These are phyloP conservation scores for Heliamphora pulchella DNA, from an alignment of 179 eudicot species.

Conservation along the genomic window DNA sequence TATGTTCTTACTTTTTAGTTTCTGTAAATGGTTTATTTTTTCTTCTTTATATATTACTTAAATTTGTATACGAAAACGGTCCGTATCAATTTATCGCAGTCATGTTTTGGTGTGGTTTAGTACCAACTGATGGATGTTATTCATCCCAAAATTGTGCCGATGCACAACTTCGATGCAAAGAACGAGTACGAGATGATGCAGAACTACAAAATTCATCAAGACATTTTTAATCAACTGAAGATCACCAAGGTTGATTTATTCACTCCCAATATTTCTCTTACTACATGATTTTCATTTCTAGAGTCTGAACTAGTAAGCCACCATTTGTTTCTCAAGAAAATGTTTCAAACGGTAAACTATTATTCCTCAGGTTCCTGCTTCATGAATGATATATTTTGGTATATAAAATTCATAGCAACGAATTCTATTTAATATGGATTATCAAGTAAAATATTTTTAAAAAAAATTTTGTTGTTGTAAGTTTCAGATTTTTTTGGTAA, in stretches of 20 bases:
- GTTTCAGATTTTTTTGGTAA: too few relatives aligned
- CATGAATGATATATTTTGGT: too few relatives aligned
- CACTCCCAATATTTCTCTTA: too few relatives aligned
- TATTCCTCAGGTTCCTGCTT: too few relatives aligned
- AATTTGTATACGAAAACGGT: not conserved
- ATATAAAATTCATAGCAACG: too few relatives aligned
- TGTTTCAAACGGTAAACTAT: not conserved
- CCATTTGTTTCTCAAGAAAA: too few relatives aligned
- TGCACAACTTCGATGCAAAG: conserved; percentile 94
- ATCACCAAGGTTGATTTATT: conserved; percentile 51
- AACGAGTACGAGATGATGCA: conserved; percentile 90
- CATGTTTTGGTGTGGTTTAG: conserved; percentile 79
- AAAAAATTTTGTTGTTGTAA: too few relatives aligned
- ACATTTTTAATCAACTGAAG: conserved; percentile 83
- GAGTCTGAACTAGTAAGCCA: too few relatives aligned
- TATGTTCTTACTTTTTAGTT: not conserved
- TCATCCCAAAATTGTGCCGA: conserved; percentile 82
- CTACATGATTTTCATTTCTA: too few relatives aligned
- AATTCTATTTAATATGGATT: too few relatives aligned
- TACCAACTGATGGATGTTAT: conserved; percentile 87
- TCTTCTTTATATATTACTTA: not conserved
- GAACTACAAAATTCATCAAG: conserved; percentile 89
- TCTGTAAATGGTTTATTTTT: not conserved
- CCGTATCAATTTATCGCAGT: conserved; percentile 30
- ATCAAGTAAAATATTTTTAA: too few relatives aligned